A percentile compares a stretch with the other conserved stretches of the same genome.
phyloP scores from a whole-genome alignment of 495 filamentous ascomycete genomes.

The Podospora didyma region DNA sequence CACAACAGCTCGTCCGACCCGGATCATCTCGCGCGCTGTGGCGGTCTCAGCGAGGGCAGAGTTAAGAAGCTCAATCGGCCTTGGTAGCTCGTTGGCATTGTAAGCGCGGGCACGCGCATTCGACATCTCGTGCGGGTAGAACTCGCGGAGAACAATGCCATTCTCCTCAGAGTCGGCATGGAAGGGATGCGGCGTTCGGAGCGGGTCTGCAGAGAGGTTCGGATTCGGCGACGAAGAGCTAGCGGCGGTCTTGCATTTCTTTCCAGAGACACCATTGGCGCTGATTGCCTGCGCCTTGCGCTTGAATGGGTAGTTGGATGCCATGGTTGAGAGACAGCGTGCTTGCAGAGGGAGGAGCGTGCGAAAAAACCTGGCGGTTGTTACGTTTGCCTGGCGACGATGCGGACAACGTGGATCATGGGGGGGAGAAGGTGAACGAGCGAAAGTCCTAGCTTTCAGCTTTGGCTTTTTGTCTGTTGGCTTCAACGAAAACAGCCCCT shows the following conservation, averaged over 20 bases:
- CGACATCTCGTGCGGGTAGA: constrained; percentile 82
- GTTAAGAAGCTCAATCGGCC: constrained; percentile 63
- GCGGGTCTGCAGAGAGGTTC: constrained; percentile 15
- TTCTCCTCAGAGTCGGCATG: constrained; percentile 53
- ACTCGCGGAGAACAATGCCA: constrained; percentile 71
- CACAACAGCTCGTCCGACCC: constrained; percentile 61
- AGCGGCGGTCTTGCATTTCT: constrained; percentile 20
- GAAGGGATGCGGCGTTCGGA: constrained; percentile 39
- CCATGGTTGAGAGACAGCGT: constrained; percentile 11
- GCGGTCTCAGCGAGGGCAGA: constrained; percentile 51
- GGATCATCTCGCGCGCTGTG: constrained; percentile 37
- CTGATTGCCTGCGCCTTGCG: constrained; percentile 15
- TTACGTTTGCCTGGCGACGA: neutral
- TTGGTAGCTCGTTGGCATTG: constrained; percentile 57
- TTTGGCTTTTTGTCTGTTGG: neutral
- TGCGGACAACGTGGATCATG: neutral
- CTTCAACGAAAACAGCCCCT: neutral
- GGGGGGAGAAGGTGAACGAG: constrained; percentile 1
- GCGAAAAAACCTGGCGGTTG: neutral
- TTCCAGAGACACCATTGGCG: constrained; percentile 8
- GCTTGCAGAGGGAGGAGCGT: neutral
- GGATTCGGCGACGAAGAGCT: neutral
- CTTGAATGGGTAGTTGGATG: constrained; percentile 16
- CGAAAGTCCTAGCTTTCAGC: neutral
- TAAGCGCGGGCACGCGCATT: constrained; percentile 71